Conservation (phyloP, 2,329 filamentous ascomycete species). For the Pseudogymnoascus verrucosus region DNA sequence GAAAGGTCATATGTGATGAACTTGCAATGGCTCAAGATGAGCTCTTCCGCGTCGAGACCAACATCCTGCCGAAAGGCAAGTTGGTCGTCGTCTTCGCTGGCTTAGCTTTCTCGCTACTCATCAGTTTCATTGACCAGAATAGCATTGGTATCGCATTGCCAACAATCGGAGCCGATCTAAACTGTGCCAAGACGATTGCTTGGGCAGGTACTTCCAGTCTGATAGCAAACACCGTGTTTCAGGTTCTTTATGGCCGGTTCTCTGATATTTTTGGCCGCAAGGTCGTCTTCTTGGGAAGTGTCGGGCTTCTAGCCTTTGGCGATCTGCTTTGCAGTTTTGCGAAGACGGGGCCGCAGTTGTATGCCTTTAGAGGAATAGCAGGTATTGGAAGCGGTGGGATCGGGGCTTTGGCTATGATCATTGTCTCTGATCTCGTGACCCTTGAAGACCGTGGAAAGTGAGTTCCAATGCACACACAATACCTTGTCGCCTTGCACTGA, state of each 20-base stretch:
- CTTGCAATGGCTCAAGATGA: background rate
- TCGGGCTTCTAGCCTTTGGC: constrained; percentile 44
- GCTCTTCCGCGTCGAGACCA: constrained; percentile 40
- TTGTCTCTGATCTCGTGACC: constrained; percentile 52
- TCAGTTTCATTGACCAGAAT: constrained; percentile 50
- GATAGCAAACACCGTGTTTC: constrained; percentile 53
- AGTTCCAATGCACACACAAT: constrained; percentile 10
- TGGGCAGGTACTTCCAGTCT: constrained; percentile 47
- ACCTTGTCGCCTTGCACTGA: background rate
- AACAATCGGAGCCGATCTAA: constrained; percentile 38
- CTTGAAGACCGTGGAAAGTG: constrained; percentile 51
- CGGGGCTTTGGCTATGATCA: constrained; percentile 51
- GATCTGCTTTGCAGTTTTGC: constrained; percentile 53
- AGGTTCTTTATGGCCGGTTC: constrained; percentile 54
- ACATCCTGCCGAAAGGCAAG: constrained; percentile 44
- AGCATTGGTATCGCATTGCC: constrained; percentile 37
- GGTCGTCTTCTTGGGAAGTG: constrained; percentile 44
- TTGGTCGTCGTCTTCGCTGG: constrained; percentile 43
- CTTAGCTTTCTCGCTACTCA: constrained; percentile 43
- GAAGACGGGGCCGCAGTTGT: constrained; percentile 48
- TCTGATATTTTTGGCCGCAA: constrained; percentile 57
- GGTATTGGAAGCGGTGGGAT: constrained; percentile 57
- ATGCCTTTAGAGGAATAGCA: constrained; percentile 51
- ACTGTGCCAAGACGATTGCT: constrained; percentile 40
- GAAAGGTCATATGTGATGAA: background rate